Base-by-base conservation (phyloP, 2,329 filamentous ascomycete species). In the Trichoderma atrobrunneum region DNA sequence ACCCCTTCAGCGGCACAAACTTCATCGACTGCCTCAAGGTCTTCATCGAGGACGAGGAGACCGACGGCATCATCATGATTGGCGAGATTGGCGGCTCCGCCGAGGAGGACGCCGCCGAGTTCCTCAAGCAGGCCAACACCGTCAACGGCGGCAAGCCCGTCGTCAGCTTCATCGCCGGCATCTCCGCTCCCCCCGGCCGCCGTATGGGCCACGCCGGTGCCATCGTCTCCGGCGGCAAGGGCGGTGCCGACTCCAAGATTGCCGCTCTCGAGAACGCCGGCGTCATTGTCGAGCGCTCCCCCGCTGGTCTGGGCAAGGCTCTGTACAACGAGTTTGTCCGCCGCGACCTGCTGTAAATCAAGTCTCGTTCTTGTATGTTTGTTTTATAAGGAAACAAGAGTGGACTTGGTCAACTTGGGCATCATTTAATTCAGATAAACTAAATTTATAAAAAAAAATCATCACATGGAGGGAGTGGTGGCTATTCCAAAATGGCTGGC, bases 41-140 rank as follows among this genome's bases (percentile, higher is more conserved):
- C 81, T 99, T 99, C 90, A 90, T 97, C 79, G 88, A 97, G 84
- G 96, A 99, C 83, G 89, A 92, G 82, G 94, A 97, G 87, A 99
- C 96, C 51, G 96, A 99, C 82, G 96, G 96, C 81, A 98, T 99
- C 86, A 98, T 99, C 87, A 98, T 99, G 96, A 98, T 99, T 83
- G 96, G 96, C 82, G 96, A 98, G 87, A 98, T 99, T 82, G 96
- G 96, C 85, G 96, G 96, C 75, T 93, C 93, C 73, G 96, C 96
- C 73, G 96, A 99, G 87, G 96, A 99, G 87, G 96, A 99, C 79
- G 96, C 96, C 51, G 95, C 96, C 79, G 96, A 98, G 79, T 99
- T 97, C 89, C 86, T 98, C 81, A 94, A 93, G 87, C 87, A 90
- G 82, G 90, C 96, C 88, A 98, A 99, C 89, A 95, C 91, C 73